phyloP scores from a whole-genome alignment of 2,329 filamentous ascomycete species.

The Paecilomyces dactylethromorphus region DNA sequence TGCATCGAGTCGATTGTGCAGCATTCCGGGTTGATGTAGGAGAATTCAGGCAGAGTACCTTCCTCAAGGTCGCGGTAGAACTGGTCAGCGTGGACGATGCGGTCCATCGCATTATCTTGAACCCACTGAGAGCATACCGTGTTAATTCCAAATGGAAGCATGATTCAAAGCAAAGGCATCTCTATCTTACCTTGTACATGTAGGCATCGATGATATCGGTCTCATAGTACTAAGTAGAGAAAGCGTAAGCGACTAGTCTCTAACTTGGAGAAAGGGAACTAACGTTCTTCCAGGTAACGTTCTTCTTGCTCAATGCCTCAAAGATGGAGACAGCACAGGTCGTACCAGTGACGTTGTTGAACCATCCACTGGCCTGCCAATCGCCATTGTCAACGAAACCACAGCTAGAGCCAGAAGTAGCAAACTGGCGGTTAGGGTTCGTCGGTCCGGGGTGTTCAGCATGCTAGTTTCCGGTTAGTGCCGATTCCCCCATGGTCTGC shows the following conservation, averaged over 20 bases:
- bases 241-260: neutral
- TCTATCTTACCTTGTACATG: constrained; percentile 23
- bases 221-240: constrained; percentile 26
- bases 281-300: constrained; percentile 33
- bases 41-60: constrained; percentile 63
- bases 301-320: constrained; percentile 27
- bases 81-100: constrained; percentile 21
- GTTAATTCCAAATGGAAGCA: neutral
- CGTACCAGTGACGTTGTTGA: constrained; percentile 27
- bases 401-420: constrained; percentile 29
- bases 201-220: constrained; percentile 30
- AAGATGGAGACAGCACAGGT: constrained; percentile 31
- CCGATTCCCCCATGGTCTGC: no score
- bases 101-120: constrained; percentile 29
- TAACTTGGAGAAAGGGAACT: neutral
- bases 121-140: constrained; percentile 19
- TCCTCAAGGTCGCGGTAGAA: constrained; percentile 62
- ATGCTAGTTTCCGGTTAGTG: constrained; percentile 12
- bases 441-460: constrained; percentile 35
- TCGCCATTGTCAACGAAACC: constrained; percentile 24
- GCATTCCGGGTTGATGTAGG: constrained; percentile 41
- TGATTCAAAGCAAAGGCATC: neutral
- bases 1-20: constrained; percentile 33
- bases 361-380: constrained; percentile 24
- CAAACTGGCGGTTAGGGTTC: constrained; percentile 35